These are phyloP conservation scores for Stentor coeruleus DNA, from an alignment of 73 alveolate species.

Conservation along the genomic window DNA sequence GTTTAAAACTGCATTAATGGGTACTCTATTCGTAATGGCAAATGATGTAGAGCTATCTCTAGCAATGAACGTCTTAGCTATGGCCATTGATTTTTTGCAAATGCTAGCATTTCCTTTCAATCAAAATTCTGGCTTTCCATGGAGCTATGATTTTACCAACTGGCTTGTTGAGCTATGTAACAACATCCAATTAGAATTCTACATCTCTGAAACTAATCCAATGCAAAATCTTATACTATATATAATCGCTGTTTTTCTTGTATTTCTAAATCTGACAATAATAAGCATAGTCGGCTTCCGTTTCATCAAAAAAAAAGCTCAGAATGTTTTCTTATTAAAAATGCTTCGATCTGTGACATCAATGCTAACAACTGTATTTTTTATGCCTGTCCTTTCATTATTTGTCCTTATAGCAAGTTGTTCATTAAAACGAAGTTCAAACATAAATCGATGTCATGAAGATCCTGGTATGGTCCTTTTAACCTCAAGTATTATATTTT, in stretches of 20 bases:
- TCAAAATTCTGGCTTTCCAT: not conserved
- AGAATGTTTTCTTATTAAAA: slow-evolving; percentile 16
- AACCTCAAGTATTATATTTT: not conserved
- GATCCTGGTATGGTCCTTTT: not conserved
- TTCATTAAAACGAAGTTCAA: not conserved
- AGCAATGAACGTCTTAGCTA: slow-evolving; percentile 17
- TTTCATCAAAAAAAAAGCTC: slow-evolving; percentile 14
- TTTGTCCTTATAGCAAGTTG: slow-evolving; percentile 3
- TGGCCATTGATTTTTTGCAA: not conserved
- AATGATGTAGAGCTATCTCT: not conserved
- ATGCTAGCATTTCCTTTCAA: slow-evolving; percentile 26
- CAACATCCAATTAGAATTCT: slow-evolving; percentile 2
- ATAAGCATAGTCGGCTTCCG: not conserved
- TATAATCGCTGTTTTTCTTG: not conserved
- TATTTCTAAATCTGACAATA: not conserved
- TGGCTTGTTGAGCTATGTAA: not conserved
- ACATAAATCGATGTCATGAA: not conserved
- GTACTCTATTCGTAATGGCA: slow-evolving; percentile 25
- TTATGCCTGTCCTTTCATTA: not conserved
- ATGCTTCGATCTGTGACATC: slow-evolving; percentile 11
- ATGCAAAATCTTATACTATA: not conserved
- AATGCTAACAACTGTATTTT: slow-evolving; percentile 3
- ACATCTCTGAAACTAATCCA: not conserved
- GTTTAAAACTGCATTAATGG: slow-evolving; percentile 13
- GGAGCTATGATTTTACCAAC: not conserved